Conservation (phyloP, 768 basidiomycete genomes). For the Boletus bicolor region DNA sequence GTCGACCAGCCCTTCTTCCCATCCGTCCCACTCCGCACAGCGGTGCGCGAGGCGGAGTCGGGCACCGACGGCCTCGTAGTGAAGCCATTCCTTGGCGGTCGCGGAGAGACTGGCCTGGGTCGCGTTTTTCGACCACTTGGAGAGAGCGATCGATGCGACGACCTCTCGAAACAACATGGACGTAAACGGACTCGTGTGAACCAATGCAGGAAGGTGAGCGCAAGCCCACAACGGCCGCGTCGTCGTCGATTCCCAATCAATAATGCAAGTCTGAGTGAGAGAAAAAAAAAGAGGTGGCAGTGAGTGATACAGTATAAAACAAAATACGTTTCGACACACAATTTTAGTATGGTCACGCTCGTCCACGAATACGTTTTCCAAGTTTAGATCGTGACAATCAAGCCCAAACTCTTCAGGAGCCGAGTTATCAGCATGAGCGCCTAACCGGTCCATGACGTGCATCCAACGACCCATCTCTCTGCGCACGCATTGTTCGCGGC, state of each 20-base stretch:
- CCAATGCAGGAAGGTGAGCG: conserved; percentile 77
- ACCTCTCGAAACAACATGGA: conserved; percentile 67
- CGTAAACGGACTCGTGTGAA: conserved; percentile 75
- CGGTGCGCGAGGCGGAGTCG: conserved; percentile 75
- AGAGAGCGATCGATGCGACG: conserved; percentile 45
- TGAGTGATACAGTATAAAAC: not conserved
- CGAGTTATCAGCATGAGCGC: conserved; percentile 30
- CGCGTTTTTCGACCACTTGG: conserved; percentile 19
- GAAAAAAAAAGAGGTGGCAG: not conserved
- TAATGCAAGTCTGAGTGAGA: conserved; percentile 66
- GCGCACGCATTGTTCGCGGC: conserved; percentile 60
- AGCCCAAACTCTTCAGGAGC: conserved; percentile 64
- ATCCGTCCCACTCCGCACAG: conserved; percentile 85
- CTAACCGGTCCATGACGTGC: conserved; percentile 60
- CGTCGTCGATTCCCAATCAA: conserved; percentile 91
- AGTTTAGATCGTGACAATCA: conserved; percentile 82
- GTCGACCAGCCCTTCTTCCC: conserved; percentile 81
- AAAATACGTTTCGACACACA: conserved; percentile 41
- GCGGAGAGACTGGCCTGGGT: conserved; percentile 34
- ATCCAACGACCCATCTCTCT: conserved; percentile 73
- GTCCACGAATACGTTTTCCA: conserved; percentile 85
- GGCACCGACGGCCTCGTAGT: conserved; percentile 63
- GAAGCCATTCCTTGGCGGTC: conserved; percentile 68
- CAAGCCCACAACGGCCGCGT: conserved; percentile 83
- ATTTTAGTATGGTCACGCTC: conserved; percentile 61